Base-by-base conservation (phyloP, 2,329 filamentous ascomycete species). In the Colletotrichum salicis region DNA sequence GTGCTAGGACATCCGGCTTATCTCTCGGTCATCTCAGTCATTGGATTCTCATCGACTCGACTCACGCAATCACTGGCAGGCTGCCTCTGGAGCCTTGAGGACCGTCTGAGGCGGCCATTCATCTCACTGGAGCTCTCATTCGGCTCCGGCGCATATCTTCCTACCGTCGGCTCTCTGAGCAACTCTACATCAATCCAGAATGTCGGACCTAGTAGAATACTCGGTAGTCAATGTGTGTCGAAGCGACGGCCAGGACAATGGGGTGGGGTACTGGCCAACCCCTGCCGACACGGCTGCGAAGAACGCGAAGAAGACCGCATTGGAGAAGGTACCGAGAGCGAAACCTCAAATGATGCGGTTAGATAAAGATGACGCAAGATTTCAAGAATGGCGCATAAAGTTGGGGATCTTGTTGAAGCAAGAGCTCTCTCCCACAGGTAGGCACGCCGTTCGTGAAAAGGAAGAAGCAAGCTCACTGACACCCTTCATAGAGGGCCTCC, bases 191-290 rank as follows among this genome's bases (percentile, higher is more conserved):
- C 13, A 22, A 24, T 31, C 35, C 66, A 64, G n/a, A 11, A 69
- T 71, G 67, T 45, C 70, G 3, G 70, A 72, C 7, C 37, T 70
- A 22, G 54, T 60, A 33, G 70, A 72, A 19, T 72, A 66, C 54
- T 48, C 57, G 4, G 27, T 71, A 22, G 77, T 86, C 27, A 78
- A 80, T 62, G 79, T 87, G 52, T 80, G 80, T 6, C 82, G 85
- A 62, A 86, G 83, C 74, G 85, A 87, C 78, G 85, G 85, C 22
- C 79, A 79, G 55, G 84, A 86, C 62, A 82, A 80, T 8, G 84
- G 84, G 2, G 83, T 83, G 0, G 84, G 83, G 11, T 85, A 85
- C 75, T 85, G 84, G 84, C 71, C 73, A 15, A 33, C 27, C 1
- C 82, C 83, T 19, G 57, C 78, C 5, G 73, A 75, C 61, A 62